Conservation (phyloP, 331 rosid species). For the Ulmus americana region DNA sequence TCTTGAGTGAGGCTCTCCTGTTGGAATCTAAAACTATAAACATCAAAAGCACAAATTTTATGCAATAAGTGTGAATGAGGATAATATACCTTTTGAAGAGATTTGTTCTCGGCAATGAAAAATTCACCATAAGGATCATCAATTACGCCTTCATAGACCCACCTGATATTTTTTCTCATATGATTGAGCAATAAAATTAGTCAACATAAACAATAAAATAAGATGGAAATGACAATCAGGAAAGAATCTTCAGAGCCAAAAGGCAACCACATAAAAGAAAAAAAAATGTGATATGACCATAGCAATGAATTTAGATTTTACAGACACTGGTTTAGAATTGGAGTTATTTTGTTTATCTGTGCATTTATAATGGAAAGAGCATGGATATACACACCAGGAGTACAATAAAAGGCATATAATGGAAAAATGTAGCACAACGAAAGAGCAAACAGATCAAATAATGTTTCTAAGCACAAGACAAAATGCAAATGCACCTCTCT, state of each 20-base stretch:
- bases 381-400: neutral
- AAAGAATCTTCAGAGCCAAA: neutral
- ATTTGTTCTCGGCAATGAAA: slow-evolving; percentile 86
- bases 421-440: neutral
- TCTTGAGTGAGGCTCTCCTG: slow-evolving; percentile 96
- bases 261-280: neutral
- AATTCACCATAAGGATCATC: slow-evolving; percentile 96
- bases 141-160: slow-evolving; percentile 96
- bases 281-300: neutral
- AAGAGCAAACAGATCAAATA: neutral
- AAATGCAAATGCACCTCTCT: slow-evolving; percentile 50
- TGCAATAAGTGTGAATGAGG: slow-evolving; percentile 14
- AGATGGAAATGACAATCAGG: neutral
- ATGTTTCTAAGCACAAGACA: neutral
- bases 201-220: slow-evolving; percentile 13
- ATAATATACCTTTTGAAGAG: slow-evolving; percentile 67
- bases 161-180: slow-evolving; percentile 46
- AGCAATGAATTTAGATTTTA: neutral
- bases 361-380: neutral
- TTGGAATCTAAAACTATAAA: slow-evolving; percentile 27
- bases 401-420: neutral
- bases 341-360: too few relatives aligned
- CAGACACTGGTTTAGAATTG: too few relatives aligned
- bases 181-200: slow-evolving; percentile 13
- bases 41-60: slow-evolving; percentile 25